These are phyloP conservation scores for Bipolaris cookei DNA, from an alignment of 2,329 filamentous ascomycete species.

Conservation along the genomic window DNA sequence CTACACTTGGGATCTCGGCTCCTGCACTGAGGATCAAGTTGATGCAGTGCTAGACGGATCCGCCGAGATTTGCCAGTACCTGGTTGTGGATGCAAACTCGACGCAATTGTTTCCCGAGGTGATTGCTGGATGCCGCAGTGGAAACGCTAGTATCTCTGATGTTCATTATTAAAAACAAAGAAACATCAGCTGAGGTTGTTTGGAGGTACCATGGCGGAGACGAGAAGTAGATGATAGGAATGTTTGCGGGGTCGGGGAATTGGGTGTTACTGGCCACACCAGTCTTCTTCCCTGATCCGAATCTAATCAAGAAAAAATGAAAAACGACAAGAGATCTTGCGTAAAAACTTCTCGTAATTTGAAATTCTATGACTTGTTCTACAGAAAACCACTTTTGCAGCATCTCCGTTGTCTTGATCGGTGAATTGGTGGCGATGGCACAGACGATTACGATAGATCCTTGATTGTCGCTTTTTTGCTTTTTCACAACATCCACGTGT, in stretches of 20 bases:
- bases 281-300: background rate
- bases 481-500: too few species aligned
- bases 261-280: background rate
- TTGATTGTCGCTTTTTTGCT: too few species aligned
- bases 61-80: constrained; percentile 25
- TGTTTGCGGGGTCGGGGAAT: background rate
- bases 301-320: too few species aligned
- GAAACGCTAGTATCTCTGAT: constrained; percentile 6
- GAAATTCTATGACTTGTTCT: background rate
- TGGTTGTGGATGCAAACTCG: constrained; percentile 29
- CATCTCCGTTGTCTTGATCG: background rate
- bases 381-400: background rate
- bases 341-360: background rate
- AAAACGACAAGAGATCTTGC: background rate
- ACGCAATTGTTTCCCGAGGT: constrained; percentile 28
- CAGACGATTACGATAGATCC: background rate
- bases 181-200: background rate
- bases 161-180: background rate
- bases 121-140: constrained; percentile 20
- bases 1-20: constrained; percentile 24
- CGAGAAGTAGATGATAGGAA: background rate
- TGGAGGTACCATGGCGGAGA: too few species aligned
- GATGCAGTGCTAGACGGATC: constrained; percentile 20
- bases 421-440: background rate
- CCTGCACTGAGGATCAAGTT: constrained; percentile 23